Evolutionary conservation across 306 rosid species (phyloP).

Genomic region (Canavalia ensiformis): DNA sequence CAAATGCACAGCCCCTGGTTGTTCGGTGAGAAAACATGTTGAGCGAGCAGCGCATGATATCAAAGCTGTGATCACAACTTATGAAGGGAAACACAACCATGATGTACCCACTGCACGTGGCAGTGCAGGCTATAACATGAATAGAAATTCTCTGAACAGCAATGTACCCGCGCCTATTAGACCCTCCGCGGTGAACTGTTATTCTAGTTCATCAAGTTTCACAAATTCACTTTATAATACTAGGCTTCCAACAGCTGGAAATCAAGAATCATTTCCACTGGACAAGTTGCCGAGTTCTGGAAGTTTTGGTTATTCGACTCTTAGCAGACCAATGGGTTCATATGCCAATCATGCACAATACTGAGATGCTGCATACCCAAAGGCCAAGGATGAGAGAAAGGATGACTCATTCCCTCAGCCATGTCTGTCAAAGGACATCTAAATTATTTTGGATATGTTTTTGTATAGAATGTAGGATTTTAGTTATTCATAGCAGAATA

Average conservation of each 20-base stretch:
- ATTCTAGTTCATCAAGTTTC: slow-evolving; percentile 48
- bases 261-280: slow-evolving; percentile 51
- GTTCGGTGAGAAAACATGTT: slow-evolving; percentile 93
- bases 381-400: slow-evolving; percentile 58
- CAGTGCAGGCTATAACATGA: slow-evolving; percentile 55
- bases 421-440: slow-evolving; percentile 55
- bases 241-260: slow-evolving; percentile 44
- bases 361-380: slow-evolving; percentile 45
- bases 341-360: slow-evolving; percentile 47
- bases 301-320: slow-evolving; percentile 43
- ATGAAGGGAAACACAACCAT: slow-evolving; percentile 95
- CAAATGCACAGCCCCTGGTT: slow-evolving; percentile 83
- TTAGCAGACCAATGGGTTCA: slow-evolving; percentile 32
- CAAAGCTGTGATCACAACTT: slow-evolving; percentile 93
- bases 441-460: slow-evolving; percentile 17
- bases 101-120: slow-evolving; percentile 97
- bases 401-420: slow-evolving; percentile 60
- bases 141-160: slow-evolving; percentile 47
- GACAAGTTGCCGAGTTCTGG: slow-evolving; percentile 54
- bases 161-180: slow-evolving; percentile 53
- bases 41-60: slow-evolving; percentile 87
- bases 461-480: slow-evolving; percentile 52
- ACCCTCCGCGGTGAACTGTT: slow-evolving; percentile 58
- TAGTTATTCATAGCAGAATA: slow-evolving; percentile 39
- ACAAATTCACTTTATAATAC: slow-evolving; percentile 52